These are phyloP conservation scores for Leucoagaricus sp. DNA, from an alignment of 1,284 basidiomycete species.

Conservation along the genomic window DNA sequence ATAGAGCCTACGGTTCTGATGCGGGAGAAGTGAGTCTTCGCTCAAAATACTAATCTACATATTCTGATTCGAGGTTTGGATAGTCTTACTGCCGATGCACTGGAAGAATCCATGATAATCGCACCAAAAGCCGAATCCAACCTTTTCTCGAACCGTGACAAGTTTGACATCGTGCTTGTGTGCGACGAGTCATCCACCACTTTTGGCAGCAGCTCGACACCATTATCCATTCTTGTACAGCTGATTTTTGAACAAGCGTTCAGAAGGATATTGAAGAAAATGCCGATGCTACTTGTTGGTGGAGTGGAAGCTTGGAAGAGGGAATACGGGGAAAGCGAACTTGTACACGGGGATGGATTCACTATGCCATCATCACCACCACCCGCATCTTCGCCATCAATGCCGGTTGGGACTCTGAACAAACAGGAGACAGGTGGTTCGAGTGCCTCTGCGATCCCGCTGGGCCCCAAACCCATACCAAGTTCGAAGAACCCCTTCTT, in stretches of 20 bases:
- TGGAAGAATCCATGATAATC: constrained; percentile 79
- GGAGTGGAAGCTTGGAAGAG: constrained; percentile 85
- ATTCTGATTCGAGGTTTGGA: constrained; percentile 16
- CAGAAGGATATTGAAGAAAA: constrained; percentile 70
- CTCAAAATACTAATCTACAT: constrained; percentile 3
- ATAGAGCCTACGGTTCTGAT: constrained; percentile 81
- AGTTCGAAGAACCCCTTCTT: constrained; percentile 26
- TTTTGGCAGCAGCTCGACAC: constrained; percentile 50
- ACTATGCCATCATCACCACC: too few species aligned
- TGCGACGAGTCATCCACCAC: constrained; percentile 77
- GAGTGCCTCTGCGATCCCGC: not conserved
- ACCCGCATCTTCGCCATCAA: too few species aligned
- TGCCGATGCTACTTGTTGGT: constrained; percentile 85
- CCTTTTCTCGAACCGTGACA: constrained; percentile 79
- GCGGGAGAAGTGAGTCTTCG: constrained; percentile 63
- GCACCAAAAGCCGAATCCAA: constrained; percentile 71
- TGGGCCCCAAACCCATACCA: constrained; percentile 6
- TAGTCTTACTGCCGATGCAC: constrained; percentile 65
- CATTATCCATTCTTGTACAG: constrained; percentile 62
- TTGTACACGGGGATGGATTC: constrained; percentile 32
- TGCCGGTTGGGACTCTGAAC: too few species aligned
- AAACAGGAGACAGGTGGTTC: not conserved
- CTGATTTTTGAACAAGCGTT: constrained; percentile 78
- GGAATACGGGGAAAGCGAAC: constrained; percentile 57
- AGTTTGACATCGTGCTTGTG: constrained; percentile 89